Base-by-base conservation (phyloP, 2,329 filamentous ascomycete species). In the Botrytis deweyae region DNA sequence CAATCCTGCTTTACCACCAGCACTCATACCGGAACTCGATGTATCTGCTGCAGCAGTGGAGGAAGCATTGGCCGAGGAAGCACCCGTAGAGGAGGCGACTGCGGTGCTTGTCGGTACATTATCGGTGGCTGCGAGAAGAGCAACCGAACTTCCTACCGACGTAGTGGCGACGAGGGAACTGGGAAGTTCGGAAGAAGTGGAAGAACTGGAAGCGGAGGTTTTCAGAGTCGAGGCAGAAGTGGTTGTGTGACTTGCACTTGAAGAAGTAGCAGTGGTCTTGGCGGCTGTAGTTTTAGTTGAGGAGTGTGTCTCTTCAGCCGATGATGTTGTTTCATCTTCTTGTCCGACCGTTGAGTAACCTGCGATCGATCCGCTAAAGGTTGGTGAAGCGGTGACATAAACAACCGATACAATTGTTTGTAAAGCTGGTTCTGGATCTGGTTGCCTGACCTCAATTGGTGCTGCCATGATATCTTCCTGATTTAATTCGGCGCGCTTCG, bases 1-100 rank as follows among this genome's bases (percentile, higher is more conserved):
- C 75, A 98, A 88, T 75, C 96, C 96, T 62, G 94, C 95, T 86
- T 89, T 75, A 83, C 88, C 74, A 81, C 86, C 81, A 84, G 87
- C 73, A 59, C 78, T 80, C 80, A 82, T 81, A 20, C 80, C 79
- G n/a, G 71, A 66, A 40, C 70, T 67, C 25, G 65, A 70, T 29
- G 52, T 18, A 44, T 62, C 74, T 29, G 78, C 69, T 5, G 72
- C 68, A 14, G 76, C 52, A 29, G 52, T 58, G 7, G 52, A 58
- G 52, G 52, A 59, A 29, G 74, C 61, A 18, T 72, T 63, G 20
- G 75, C 62, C 2, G 77, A 74, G 3, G 72, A 73, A 7, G 71
- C 64, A 25, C 62, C 72, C 7, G 76, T 67, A n/a, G 74, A 42
- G 8, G 74, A 59, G 29, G 9, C n/a, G 20, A 46, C 55, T 46